Evolutionary conservation across 139 green algal genomes (phyloP).

Genomic region (Chlorella sp.): DNA sequence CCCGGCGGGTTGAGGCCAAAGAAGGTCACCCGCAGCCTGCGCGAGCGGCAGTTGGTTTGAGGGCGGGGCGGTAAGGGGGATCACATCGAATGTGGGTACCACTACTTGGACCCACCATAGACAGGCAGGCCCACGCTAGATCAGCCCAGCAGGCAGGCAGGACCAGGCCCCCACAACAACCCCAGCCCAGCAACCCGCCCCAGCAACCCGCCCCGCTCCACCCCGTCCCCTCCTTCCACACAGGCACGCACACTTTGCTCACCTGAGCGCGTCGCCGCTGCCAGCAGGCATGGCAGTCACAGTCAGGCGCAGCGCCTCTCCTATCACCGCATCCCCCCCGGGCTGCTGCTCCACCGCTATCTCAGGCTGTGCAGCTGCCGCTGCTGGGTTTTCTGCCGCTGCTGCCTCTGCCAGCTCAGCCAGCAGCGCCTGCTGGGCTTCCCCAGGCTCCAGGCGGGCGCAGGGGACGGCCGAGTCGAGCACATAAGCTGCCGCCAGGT

Average conservation of each 20-base stretch:
- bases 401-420: background rate
- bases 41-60: background rate
- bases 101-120: too few species aligned
- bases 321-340: background rate
- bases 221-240: too few species aligned
- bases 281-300: background rate
- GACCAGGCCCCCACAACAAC: too few species aligned
- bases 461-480: background rate
- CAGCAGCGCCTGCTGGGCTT: background rate
- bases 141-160: too few species aligned
- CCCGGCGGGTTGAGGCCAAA: constrained; percentile 13
- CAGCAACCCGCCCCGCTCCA: too few species aligned
- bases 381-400: background rate
- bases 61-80: background rate
- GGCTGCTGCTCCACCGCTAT: background rate
- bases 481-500: background rate
- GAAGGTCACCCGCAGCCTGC: background rate
- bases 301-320: background rate
- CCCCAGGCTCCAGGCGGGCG: background rate
- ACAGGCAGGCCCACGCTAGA: too few species aligned
- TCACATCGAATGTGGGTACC: too few species aligned
- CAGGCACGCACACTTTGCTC: background rate
- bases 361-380: too few species aligned
- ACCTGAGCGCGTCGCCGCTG: background rate
- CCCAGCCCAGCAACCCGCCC: too few species aligned